phyloP scores from a whole-genome alignment of 73 alveolate species.

The Paramecium primaurelia region DNA sequence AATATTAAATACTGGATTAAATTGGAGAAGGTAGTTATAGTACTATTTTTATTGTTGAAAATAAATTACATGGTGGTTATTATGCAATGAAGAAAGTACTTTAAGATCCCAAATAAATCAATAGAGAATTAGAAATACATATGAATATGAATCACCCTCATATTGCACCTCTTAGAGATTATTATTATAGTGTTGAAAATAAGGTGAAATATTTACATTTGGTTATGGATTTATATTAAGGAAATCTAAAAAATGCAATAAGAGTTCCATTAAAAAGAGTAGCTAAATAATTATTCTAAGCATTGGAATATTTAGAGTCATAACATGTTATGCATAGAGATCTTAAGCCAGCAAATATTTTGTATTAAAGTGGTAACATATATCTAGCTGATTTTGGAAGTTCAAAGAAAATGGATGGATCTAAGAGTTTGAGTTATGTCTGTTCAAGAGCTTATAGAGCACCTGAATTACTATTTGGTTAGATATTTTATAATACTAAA shows the following conservation, averaged over 20 bases:
- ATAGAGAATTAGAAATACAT: neutral
- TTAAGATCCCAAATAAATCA: neutral
- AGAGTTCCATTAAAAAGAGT: neutral
- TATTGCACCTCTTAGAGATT: neutral
- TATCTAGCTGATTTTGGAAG: constrained; percentile 58
- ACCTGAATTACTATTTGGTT: constrained; percentile 77
- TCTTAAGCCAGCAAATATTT: constrained; percentile 44
- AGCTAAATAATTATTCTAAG: constrained; percentile 2
- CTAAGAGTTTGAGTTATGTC: constrained; percentile 59
- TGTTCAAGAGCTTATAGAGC: constrained; percentile 71
- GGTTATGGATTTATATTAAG: constrained; percentile 6
- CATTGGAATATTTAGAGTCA: constrained; percentile 6
- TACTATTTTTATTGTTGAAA: neutral
- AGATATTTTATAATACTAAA: constrained; percentile 66
- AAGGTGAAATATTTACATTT: neutral
- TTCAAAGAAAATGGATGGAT: constrained; percentile 42
- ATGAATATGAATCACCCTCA: neutral
- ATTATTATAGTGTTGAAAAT: neutral
- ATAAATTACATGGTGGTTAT: constrained; percentile 1
- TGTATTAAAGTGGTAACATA: constrained; percentile 37
- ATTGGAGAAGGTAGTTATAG: neutral
- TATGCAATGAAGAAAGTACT: constrained; percentile 31
- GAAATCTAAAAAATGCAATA: neutral
- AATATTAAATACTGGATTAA: neutral
- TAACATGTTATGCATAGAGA: constrained; percentile 52